phyloP scores from a whole-genome alignment of 306 rosid species.

The Medicago truncatula region MtrunA17r5.0-ANR NC_053046.1:20663001-20663500 shows the following conservation, averaged over 20 bases:
- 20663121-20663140: accelerated
- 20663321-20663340: neutral
- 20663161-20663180: conserved; percentile 20
- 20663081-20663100: neutral
- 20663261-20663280: neutral
- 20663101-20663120: accelerated
- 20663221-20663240: neutral
- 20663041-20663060: conserved; percentile 16
- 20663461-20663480: neutral
- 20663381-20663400: neutral
- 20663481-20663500: neutral
- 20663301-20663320: neutral
- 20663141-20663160: neutral
- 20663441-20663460: neutral
- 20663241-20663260: neutral
- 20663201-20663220: neutral
- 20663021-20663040: neutral
- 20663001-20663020: conserved; percentile 11
- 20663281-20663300: neutral
- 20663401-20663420: neutral
- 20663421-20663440: neutral
- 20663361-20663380: neutral
- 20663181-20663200: neutral
- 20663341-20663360: neutral
- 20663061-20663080: neutral